Evolutionary conservation across 208 protist genomes (phyloP).

Genomic region (Strigomonas culicis): DNA sequence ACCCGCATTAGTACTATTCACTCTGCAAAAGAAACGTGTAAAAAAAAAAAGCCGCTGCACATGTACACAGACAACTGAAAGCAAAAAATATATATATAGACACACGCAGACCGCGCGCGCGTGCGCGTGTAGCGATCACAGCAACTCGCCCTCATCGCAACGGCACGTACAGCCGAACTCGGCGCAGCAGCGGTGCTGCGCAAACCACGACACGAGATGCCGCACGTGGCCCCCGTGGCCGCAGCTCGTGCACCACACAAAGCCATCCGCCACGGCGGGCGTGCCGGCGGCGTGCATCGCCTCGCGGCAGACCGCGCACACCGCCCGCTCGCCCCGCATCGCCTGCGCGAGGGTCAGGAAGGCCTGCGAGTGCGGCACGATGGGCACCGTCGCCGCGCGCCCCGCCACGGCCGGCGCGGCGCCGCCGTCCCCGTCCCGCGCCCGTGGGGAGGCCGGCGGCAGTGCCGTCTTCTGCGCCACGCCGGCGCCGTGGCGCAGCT

Average conservation of each 20-base stretch:
- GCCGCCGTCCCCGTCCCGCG: background rate
- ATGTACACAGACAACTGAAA: too few relatives aligned
- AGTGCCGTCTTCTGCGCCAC: constrained; percentile 1
- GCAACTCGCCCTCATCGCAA: constrained; percentile 52
- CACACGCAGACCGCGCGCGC: too few relatives aligned
- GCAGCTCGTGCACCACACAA: constrained; percentile 80
- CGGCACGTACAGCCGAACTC: constrained; percentile 71
- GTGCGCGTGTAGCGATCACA: too few relatives aligned
- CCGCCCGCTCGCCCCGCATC: constrained; percentile 9
- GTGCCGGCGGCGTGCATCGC: constrained; percentile 20
- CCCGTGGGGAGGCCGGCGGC: background rate
- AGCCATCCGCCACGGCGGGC: constrained; percentile 21
- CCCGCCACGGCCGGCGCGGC: too few relatives aligned
- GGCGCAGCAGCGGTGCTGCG: constrained; percentile 59
- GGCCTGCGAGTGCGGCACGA: constrained; percentile 11
- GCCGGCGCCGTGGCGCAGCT: constrained; percentile 22
- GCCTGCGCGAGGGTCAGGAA: constrained; percentile 10
- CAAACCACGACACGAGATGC: constrained; percentile 82
- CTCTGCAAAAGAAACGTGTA: too few relatives aligned
- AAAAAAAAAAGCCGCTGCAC: too few relatives aligned
- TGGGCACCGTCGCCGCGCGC: background rate
- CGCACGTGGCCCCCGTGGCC: constrained; percentile 76
- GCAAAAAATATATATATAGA: too few relatives aligned
- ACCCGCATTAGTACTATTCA: too few relatives aligned
- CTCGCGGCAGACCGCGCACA: constrained; percentile 60